Evolutionary conservation across 192 early-diverging fungal genomes (phyloP), one percentile per base, ranked within the genome.

Genomic region (Thamnidium elegans): DNA sequence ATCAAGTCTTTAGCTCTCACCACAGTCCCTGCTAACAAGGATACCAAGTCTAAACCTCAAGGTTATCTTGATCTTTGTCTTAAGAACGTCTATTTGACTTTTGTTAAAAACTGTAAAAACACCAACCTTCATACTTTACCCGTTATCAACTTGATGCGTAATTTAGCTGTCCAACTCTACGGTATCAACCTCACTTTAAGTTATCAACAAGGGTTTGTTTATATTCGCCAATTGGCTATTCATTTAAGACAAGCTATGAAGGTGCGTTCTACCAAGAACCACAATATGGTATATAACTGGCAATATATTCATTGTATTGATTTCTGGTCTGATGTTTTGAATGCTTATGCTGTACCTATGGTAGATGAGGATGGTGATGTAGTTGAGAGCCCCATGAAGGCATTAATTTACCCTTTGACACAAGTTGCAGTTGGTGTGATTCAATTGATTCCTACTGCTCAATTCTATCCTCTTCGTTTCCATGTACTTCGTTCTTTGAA

Each of bases 281-380:
- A 88, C 84, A 92, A 90, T 58, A 70, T 84, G 7, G 92, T 99
- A 45, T 96, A 97, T 83, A 94, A 94, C 82, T 99, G 97, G 97
- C 94, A 96, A 78, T 99, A 87, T 72, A 73, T 99, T 58, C 93
- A 96, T 76, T 91, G 89, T 62, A 78, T 99, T 55, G 85, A 89
- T 63, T 88, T 97, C 62, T 98, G 95, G 95, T 76, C 91, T 15
- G 85, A 91, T 51, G 89, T 97, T 0, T 67, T 97, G 46, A 67
- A 83, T 10, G 89, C 87, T 46, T 90, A 95, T 76, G 86, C 85
- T 52, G 72, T 84, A 30, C 73, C 63, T 43, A 43, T 59, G 3
- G 20, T 59, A 2, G 43, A 59, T 45, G 67, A 54, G 39, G 69
- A 72, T 19, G 74, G 76, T 30, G 63, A 78, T 51, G 79, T 84